Conservation (phyloP, 2,329 filamentous ascomycete genomes). For the Penicillium sp. region DNA sequence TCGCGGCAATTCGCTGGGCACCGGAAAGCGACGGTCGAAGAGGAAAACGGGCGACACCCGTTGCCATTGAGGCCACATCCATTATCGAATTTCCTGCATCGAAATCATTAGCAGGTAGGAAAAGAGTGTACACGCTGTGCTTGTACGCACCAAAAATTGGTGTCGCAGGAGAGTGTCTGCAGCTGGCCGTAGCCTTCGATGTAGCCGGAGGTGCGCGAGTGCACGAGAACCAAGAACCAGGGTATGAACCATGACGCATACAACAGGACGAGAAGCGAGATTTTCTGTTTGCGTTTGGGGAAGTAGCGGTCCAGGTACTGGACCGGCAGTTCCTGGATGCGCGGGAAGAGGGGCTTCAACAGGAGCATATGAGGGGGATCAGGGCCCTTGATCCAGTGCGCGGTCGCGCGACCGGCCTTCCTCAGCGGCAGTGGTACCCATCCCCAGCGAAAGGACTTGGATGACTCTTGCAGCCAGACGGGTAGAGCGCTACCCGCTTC, state of each 20-base stretch:
- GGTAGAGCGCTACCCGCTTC: constrained; percentile 34
- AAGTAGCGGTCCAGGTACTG: constrained; percentile 42
- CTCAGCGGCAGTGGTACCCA: constrained; percentile 47
- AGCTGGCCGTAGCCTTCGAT: constrained; percentile 49
- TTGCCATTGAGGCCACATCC: constrained; percentile 53
- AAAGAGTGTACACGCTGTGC: not conserved
- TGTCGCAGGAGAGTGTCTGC: constrained; percentile 43
- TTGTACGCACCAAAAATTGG: constrained; percentile 43
- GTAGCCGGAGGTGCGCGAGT: constrained; percentile 45
- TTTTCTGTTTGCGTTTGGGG: constrained; percentile 46
- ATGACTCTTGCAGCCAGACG: constrained; percentile 47
- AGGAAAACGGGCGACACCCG: constrained; percentile 52
- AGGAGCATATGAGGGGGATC: constrained; percentile 44
- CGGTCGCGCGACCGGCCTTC: constrained; percentile 42
- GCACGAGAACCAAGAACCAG: constrained; percentile 44
- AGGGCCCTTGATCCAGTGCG: constrained; percentile 47
- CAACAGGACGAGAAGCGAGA: constrained; percentile 40
- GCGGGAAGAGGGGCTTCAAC: constrained; percentile 46
- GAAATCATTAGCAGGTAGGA: not conserved
- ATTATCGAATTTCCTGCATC: constrained; percentile 40
- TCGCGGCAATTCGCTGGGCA: constrained; percentile 53
- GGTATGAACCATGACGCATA: constrained; percentile 47
- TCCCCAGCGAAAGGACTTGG: constrained; percentile 45
- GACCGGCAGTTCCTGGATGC: constrained; percentile 45
- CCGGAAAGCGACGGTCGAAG: constrained; percentile 51